Conservation (phyloP, 176 grass and related monocot genomes). For the Chrysopogon serrulatus region DNA sequence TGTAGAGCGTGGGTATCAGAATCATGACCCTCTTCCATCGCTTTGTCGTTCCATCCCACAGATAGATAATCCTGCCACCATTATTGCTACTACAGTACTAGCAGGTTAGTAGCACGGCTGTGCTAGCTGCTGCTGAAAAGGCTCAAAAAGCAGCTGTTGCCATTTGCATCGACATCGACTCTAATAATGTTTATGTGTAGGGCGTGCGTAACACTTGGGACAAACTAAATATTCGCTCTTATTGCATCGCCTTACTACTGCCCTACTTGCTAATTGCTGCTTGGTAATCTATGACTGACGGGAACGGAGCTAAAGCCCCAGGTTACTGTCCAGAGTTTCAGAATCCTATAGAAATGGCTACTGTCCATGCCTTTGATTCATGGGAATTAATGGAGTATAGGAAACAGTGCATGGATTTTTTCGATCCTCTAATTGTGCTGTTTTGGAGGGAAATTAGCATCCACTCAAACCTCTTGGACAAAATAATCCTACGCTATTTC, state of each 20-base stretch:
- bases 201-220: background rate
- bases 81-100: background rate
- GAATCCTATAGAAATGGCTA: no score
- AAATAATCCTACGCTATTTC: no score
- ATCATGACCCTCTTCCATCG: slow-evolving; percentile 25
- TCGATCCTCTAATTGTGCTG: no score
- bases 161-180: background rate
- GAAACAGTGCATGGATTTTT: no score
- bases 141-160: background rate
- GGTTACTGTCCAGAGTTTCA: background rate
- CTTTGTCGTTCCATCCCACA: slow-evolving; percentile 21
- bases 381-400: no score
- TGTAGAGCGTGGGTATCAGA: slow-evolving; percentile 30
- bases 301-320: no score
- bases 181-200: background rate
- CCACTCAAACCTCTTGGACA: no score
- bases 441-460: no score
- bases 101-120: background rate
- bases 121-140: background rate
- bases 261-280: background rate
- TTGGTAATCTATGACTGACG: no score
- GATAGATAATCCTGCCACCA: no score
- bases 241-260: background rate
- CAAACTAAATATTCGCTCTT: background rate
- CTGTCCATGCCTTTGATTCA: background rate